Base-by-base conservation (phyloP, 2,329 filamentous ascomycete species). In the Rutstroemia sydowiana region DNA sequence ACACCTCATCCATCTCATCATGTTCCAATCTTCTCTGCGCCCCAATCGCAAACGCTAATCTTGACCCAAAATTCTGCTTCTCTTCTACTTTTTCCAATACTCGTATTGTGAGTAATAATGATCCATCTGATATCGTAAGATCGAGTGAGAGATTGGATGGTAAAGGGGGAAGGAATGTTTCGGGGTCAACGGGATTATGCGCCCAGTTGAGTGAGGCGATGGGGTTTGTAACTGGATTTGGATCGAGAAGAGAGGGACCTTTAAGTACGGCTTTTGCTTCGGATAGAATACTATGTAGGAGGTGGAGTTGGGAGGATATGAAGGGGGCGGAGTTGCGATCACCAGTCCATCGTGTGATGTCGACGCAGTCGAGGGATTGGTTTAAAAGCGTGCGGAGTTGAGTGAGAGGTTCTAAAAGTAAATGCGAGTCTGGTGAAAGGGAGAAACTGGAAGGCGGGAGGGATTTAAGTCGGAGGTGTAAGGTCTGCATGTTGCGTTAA, bases 281-380 rank as follows among this genome's bases (percentile, higher is more conserved):
- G 36, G 71, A 52, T 51, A 84, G 70, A 21, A 78, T 73, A 52
- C 77, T 73, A 52, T 78, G 69, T 34, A 84, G 72, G 34, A 82
- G 70, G 43, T 74, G 72, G 21, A 84, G 73, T 54, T 81, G 78
- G 7, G 75, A 73, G 28, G 76, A 70, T 28, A 83, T 72, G 52
- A 80, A 78, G 21, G 68, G 49, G 37, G 68, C 61, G 37, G 66
- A 78, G 74, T 56, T 80, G 68, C 58, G 82, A 63, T 87, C 80
- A 14, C 84, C 82, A 32, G 85, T 86, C 73, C 83, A 85, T 26
- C 85, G 77, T 41, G 85, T 88, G 14, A 95, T 78, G 61, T 85
- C 81, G 45, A 95, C 82, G 43, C 95, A 81, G 67, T 95, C 88
- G 57, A 96, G 79, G 52, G 88, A 85, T 62, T 88, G 81, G 55